Evolutionary conservation across 345 rosid species (phyloP).

Genomic region (Rhizophora apiculata): DNA sequence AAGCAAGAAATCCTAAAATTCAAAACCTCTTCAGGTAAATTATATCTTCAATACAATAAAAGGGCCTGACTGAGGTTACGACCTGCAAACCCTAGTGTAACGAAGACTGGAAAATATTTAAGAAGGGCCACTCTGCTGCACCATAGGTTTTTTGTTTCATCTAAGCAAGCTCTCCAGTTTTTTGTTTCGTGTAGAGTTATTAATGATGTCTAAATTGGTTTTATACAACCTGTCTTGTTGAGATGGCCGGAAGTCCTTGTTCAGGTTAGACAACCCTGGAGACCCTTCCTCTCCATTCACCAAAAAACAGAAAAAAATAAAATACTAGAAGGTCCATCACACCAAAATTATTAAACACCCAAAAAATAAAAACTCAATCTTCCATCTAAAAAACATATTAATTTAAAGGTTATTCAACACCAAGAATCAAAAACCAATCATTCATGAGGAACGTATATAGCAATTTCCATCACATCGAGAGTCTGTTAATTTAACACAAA

Average conservation of each 20-base stretch:
- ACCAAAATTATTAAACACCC: too few species aligned
- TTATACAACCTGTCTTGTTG: slow-evolving; percentile 61
- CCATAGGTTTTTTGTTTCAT: background rate
- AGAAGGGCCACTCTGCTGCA: slow-evolving; percentile 34
- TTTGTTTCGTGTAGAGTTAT: slow-evolving; percentile 54
- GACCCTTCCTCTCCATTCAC: too few species aligned
- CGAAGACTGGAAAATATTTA: background rate
- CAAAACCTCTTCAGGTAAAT: background rate
- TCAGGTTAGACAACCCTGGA: slow-evolving; percentile 64
- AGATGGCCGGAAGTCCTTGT: slow-evolving; percentile 56
- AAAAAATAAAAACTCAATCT: too few species aligned
- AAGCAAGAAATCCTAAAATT: background rate
- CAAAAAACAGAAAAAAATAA: too few species aligned
- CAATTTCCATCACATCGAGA: too few species aligned
- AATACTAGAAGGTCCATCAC: too few species aligned
- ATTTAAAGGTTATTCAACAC: too few species aligned
- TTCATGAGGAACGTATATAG: too few species aligned
- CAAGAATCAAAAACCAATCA: too few species aligned
- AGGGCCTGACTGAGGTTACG: slow-evolving; percentile 3
- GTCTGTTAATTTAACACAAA: too few species aligned
- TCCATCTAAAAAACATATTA: too few species aligned
- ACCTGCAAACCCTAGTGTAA: background rate
- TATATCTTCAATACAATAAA: background rate
- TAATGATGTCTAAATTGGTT: slow-evolving; percentile 49
- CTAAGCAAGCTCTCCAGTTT: slow-evolving; percentile 6